Evolutionary conservation across 2,329 filamentous ascomycete genomes (phyloP).

Genomic region (Fusarium buxicola): DNA sequence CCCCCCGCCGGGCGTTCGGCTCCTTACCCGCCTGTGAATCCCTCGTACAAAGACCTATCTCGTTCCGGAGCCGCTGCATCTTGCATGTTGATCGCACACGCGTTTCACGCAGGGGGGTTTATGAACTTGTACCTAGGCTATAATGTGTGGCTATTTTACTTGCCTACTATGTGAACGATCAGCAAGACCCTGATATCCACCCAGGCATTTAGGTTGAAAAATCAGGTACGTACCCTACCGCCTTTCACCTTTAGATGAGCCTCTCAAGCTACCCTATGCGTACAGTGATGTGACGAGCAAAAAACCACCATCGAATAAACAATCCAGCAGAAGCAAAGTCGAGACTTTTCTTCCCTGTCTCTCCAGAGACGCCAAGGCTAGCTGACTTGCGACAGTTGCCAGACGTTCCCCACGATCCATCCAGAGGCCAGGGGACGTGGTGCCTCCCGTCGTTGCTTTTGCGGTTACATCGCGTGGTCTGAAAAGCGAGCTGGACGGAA

Average conservation of each 20-base stretch:
- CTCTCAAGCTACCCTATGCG: neutral
- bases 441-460: neutral
- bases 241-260: too few relatives aligned
- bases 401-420: conserved; percentile 1
- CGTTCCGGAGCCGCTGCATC: conserved; percentile 23
- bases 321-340: conserved; percentile 10
- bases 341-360: neutral
- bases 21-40: conserved; percentile 27
- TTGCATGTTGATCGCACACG: conserved; percentile 30
- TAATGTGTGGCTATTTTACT: conserved; percentile 17
- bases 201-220: neutral
- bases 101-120: conserved; percentile 20
- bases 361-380: conserved; percentile 21
- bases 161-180: conserved; percentile 11
- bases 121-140: conserved; percentile 8
- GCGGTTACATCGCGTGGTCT: conserved; percentile 28
- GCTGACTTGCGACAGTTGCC: conserved; percentile 30
- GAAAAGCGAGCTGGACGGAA: conserved; percentile 36
- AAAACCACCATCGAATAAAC: neutral
- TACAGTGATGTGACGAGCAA: neutral
- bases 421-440: neutral
- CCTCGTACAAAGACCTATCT: conserved; percentile 19
- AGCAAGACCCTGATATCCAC: conserved; percentile 10
- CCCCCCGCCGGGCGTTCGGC: conserved; percentile 10
- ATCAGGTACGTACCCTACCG: too few relatives aligned